Conservation (phyloP, 2,329 filamentous ascomycete species). For the Emergomyces africanus region DNA sequence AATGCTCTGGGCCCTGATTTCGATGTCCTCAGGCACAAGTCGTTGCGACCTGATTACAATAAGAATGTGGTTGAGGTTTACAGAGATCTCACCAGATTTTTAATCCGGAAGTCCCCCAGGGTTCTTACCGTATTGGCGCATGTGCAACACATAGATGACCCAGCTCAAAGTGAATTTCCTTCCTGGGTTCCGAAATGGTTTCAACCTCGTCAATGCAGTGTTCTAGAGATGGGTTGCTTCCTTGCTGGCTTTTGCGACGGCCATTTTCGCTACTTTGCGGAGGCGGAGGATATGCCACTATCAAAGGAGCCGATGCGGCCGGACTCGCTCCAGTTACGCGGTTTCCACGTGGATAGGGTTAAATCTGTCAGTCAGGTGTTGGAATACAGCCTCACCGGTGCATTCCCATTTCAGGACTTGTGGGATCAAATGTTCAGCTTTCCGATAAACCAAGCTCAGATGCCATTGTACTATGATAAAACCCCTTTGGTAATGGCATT, state of each 20-base stretch:
- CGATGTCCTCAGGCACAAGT: neutral
- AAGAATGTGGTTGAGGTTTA: neutral
- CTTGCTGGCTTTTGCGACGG: constrained; percentile 1
- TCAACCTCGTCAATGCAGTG: constrained; percentile 2
- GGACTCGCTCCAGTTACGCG: neutral
- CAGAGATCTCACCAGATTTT: constrained; percentile 1
- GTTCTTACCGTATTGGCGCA: constrained; percentile 2
- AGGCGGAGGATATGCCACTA: constrained; percentile 1
- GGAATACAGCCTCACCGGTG: neutral
- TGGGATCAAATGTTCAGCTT: constrained; percentile 2
- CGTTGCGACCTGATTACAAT: neutral
- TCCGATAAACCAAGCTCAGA: neutral
- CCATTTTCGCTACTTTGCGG: neutral
- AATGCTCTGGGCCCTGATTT: constrained; percentile 1
- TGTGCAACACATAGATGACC: constrained; percentile 4
- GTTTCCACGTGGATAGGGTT: constrained; percentile 2
- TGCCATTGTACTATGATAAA: constrained; percentile 1
- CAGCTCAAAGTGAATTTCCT: neutral
- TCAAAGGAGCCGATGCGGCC: neutral
- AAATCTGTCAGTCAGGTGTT: neutral
- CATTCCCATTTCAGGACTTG: constrained; percentile 1
- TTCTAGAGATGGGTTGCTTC: neutral
- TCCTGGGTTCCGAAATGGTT: constrained; percentile 7
- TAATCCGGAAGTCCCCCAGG: neutral
- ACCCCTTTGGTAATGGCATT: neutral